Percentiles rank a stretch among this genome's conserved stretches.
Evolutionary conservation across 495 filamentous ascomycete genomes (phyloP).

Genomic region (Penicillium turbatum): DNA sequence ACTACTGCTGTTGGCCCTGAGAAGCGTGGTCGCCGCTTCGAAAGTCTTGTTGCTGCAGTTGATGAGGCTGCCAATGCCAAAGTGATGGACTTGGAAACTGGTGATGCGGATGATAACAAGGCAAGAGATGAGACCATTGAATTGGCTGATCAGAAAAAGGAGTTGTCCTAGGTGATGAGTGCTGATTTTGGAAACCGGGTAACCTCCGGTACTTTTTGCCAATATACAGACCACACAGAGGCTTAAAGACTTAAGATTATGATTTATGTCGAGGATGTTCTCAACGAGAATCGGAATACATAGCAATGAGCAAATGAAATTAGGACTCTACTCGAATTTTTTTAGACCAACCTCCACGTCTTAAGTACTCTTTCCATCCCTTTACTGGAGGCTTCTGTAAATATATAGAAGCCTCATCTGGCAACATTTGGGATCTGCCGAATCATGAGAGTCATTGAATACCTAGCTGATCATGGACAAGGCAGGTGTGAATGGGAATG

Average conservation of each 20-base stretch:
- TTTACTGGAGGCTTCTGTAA: no score
- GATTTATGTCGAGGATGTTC: neutral
- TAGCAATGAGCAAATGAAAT: neutral
- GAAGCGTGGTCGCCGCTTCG: slow-evolving; percentile 64
- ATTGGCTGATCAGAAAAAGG: slow-evolving; percentile 24
- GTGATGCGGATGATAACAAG: slow-evolving; percentile 9
- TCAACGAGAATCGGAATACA: no score
- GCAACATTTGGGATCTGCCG: no score
- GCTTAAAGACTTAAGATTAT: no score
- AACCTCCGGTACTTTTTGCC: neutral
- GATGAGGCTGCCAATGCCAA: slow-evolving; percentile 31
- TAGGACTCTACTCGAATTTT: no score
- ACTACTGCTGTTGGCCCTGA: slow-evolving; percentile 55
- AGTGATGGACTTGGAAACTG: slow-evolving; percentile 19
- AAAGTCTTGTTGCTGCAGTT: slow-evolving; percentile 53
- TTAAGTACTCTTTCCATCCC: no score
- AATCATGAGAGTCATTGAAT: no score
- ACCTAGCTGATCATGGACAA: no score
- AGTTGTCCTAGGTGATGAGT: neutral
- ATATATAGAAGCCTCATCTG: no score
- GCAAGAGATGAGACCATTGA: slow-evolving; percentile 19
- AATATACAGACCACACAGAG: no score
- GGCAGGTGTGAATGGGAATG: no score
- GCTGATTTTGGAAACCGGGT: neutral
- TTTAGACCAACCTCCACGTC: no score